Percentiles rank a stretch among this genome's conserved stretches.
Evolutionary conservation across 441 rosid genomes (phyloP).

Genomic region (Melastoma candidum): DNA sequence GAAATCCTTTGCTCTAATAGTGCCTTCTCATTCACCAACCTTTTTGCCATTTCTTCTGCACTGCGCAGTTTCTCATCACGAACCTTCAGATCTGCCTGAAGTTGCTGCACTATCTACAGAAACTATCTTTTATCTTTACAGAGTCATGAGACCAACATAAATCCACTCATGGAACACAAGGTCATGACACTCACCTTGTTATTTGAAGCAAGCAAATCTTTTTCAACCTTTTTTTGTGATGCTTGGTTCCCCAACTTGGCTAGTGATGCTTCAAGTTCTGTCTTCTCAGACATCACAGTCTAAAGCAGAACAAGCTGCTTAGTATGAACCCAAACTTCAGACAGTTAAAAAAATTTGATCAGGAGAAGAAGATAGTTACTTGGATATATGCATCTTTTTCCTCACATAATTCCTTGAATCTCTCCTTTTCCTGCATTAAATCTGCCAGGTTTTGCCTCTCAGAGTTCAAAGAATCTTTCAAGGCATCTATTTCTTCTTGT

Average conservation of each 20-base stretch:
- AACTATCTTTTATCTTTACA: conserved; percentile 13
- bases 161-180: background rate
- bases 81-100: conserved; percentile 59
- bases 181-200: conserved; percentile 36
- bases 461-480: conserved; percentile 46
- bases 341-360: background rate
- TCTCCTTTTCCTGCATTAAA: conserved; percentile 42
- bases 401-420: conserved; percentile 39
- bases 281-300: conserved; percentile 55
- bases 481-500: conserved; percentile 57
- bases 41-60: conserved; percentile 42
- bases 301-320: conserved; percentile 15
- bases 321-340: conserved; percentile 6
- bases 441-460: conserved; percentile 57
- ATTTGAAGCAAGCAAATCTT: conserved; percentile 31
- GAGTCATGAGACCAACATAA: conserved; percentile 2
- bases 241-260: conserved; percentile 33
- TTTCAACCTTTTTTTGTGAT: conserved; percentile 32
- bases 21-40: conserved; percentile 46
- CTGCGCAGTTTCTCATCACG: conserved; percentile 45
- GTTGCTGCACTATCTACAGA: conserved; percentile 41
- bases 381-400: conserved; percentile 66
- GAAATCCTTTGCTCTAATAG: conserved; percentile 50
- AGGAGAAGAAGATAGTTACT: conserved; percentile 29
- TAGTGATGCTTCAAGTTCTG: conserved; percentile 47